Evolutionary conservation across 345 rosid genomes (phyloP), one percentile per base, ranked within the genome.

Genomic region (Melastoma malabathricum): DNA sequence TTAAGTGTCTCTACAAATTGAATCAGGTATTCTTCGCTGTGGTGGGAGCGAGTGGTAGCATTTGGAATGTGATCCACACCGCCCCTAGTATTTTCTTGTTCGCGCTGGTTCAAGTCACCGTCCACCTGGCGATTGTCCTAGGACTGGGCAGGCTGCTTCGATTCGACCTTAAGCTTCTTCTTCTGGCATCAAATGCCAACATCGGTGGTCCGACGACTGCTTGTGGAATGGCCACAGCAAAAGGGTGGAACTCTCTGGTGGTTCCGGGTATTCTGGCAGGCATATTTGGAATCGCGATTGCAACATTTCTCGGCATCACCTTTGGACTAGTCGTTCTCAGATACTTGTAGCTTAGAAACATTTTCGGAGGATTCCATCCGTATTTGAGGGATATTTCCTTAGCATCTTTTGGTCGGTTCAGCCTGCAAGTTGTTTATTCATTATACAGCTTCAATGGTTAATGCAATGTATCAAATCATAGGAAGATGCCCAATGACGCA

Each of bases 131-230:
- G 2, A 71, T 83, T 55, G 74, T 86, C 56, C 74, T 90, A 17
- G 96, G 94, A 18, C 27, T 90, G 15, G 96, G 98, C 50, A 81
- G 82, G 78, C 70, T 86, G 15, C 56, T 83, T 12, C 50, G 75
- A n/a, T 56, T 86, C 12, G 98, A 86, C 57, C 66, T 63, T 58
- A 81, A 77, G 68, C 73, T 75, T 43, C 67, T 86, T 61, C 94
- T 90, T 23, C 20, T 90, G n/a, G 94, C 97, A 41, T 89, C 94
- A 38, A 86, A 86, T 76, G 97, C 96, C 17, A 89, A 80, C 54
- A 83, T 86, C 1, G 97, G 97, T 16, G 94, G 96, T 44, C 96
- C 96, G 1, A 86, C 96, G 18, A 89, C 94, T 5, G 94, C 97
- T 16, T 85, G 86, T 5, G 84, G 94, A 54, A 90, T 90, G 98